Conservation (phyloP, 805 yeast species). For the Ogataea saltuana region DNA sequence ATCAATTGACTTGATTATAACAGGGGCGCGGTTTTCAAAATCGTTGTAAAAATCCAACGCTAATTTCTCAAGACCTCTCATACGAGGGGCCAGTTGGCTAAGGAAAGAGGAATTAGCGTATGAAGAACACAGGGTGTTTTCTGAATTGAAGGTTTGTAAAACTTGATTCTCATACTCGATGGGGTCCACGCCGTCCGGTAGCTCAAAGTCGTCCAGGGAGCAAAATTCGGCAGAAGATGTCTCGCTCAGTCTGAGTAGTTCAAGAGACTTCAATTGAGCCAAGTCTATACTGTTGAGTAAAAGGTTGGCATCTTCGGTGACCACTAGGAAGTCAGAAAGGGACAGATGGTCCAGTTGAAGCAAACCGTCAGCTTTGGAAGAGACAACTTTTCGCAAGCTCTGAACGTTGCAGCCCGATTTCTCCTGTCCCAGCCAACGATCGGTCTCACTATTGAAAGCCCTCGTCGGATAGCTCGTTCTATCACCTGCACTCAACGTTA, state of each 20-base stretch:
- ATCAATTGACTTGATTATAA: conserved; percentile 15
- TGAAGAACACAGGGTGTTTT: too few relatives aligned
- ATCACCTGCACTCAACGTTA: conserved; percentile 15
- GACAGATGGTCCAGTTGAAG: conserved; percentile 16
- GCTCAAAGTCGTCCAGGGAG: conserved; percentile 14
- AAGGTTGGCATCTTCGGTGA: conserved; percentile 15
- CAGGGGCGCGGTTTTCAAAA: conserved; percentile 18
- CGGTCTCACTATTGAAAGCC: conserved; percentile 9
- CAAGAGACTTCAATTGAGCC: conserved; percentile 16
- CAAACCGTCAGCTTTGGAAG: not conserved
- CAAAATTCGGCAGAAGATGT: conserved; percentile 3
- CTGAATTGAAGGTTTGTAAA: not conserved
- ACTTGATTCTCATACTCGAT: conserved; percentile 16
- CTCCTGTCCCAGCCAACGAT: conserved; percentile 12
- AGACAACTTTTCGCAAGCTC: too few relatives aligned
- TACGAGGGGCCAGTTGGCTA: conserved; percentile 11
- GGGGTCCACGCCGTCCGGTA: conserved; percentile 17
- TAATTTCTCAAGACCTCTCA: conserved; percentile 17
- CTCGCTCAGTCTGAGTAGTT: conserved; percentile 24
- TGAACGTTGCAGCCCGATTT: too few relatives aligned
- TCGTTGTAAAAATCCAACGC: conserved; percentile 26
- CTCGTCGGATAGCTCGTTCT: conserved; percentile 17
- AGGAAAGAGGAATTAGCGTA: too few relatives aligned
- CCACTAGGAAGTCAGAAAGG: conserved; percentile 19
- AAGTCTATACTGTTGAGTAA: conserved; percentile 20